Conservation (phyloP, 23 red algal species). For the Pyropia haitanensis region DNA sequence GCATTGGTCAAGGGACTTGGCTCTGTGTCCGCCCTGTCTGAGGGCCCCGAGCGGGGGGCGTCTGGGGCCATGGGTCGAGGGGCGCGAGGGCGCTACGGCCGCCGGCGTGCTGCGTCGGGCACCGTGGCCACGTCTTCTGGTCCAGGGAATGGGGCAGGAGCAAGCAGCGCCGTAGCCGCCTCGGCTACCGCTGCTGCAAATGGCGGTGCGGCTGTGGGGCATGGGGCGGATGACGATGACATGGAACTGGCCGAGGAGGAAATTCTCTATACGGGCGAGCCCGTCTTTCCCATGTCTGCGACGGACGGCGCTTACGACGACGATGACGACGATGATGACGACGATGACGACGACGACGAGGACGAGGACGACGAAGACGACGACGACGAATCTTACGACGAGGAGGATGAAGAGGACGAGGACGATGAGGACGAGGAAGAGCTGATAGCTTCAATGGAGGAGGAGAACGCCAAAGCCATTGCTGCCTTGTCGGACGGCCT, state of each 20-base stretch:
- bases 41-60: not conserved
- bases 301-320: constrained; percentile 10
- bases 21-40: constrained; percentile 11
- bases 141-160: not conserved
- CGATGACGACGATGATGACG: constrained; percentile 29
- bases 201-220: constrained; percentile 20
- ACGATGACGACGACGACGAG: constrained; percentile 8
- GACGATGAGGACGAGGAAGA: not conserved
- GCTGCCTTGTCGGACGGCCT: too few species aligned
- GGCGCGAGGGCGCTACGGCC: not conserved
- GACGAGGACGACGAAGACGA: constrained; percentile 25
- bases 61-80: not conserved
- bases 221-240: constrained; percentile 3
- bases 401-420: constrained; percentile 1
- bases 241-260: constrained; percentile 8
- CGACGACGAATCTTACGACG: constrained; percentile 3
- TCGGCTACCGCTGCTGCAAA: not conserved
- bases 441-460: not conserved
- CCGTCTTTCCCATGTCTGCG: not conserved
- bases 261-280: not conserved
- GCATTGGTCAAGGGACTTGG: constrained; percentile 37
- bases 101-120: not conserved
- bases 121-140: not conserved
- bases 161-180: not conserved
- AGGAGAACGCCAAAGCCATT: not conserved